phyloP scores from a whole-genome alignment of 2,329 filamentous ascomycete genomes.

The Diaporthe vexans region DNA sequence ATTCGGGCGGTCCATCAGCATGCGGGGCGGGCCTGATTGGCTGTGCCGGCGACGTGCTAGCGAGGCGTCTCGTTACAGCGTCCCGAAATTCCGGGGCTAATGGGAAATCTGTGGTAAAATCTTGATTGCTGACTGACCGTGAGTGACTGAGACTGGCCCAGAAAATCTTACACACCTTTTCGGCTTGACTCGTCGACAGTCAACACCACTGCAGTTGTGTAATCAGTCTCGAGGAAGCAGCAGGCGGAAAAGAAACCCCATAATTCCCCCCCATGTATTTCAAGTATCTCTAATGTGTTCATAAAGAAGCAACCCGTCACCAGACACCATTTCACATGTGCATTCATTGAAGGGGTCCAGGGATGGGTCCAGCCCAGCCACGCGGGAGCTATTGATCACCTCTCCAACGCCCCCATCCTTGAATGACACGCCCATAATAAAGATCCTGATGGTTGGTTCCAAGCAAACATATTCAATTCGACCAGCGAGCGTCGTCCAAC shows the following conservation, averaged over 20 bases:
- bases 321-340: not conserved
- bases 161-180: no score
- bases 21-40: not conserved
- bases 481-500: not conserved
- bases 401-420: not conserved
- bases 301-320: not conserved
- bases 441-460: no score
- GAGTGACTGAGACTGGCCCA: not conserved
- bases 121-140: not conserved
- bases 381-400: not conserved
- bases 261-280: no score
- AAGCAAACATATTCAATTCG: not conserved
- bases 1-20: slow-evolving; percentile 21
- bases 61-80: slow-evolving; percentile 14
- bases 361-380: not conserved
- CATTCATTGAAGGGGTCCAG: not conserved
- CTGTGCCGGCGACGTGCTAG: not conserved
- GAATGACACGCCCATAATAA: no score
- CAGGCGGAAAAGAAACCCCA: no score
- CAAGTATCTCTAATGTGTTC: not conserved
- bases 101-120: slow-evolving; percentile 27
- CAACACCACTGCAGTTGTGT: not conserved
- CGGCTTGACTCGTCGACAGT: not conserved
- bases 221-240: not conserved
- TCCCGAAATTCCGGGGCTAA: slow-evolving; percentile 35